Base-by-base conservation (phyloP, 208 protist species). In the Trypanosoma scelopori region DNA sequence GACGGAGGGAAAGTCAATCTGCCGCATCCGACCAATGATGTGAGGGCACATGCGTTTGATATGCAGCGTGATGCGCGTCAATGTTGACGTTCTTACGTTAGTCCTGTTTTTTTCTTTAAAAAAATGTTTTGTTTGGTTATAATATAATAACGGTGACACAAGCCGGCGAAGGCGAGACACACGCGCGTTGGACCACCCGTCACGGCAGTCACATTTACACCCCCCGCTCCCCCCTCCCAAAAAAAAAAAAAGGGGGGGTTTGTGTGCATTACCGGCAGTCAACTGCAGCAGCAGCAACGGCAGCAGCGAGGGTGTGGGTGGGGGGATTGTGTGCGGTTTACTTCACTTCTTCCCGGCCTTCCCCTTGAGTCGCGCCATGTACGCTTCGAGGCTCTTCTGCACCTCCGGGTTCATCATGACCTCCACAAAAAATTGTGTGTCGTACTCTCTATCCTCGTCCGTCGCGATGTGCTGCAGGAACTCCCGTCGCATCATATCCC, bases 401-500 rank as follows among this genome's bases (percentile, higher is more conserved):
- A 89, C 84, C 71, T 93, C 82, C 0, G 84, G 73, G 71, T 74
- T 87, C 56, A 69, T 68, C 68, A 91, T 71, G 42, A 89, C 74
- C 72, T 93, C 80, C 23, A 72, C 71, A 49, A 87, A 72, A 57
- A 89, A 93, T 74, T 93, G 78, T 28, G 77, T 87, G 67, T 93
- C 87, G 68, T 93, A 93, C 45, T 81, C 71, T 56, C 84, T 80
- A 45, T 93, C 87, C 65, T 91, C 84, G 30, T 91, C 84, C 0
- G 81, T 72, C 61, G 76, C 78, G 22, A 93, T 65, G 68, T 87
- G 66, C 73, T 87, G 84, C 51, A 91, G 64, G 56, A 82, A 84
- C 63, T 93, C 84, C 2, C 84, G 82, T 13, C 85, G 85, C 76
- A 86, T 84, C 85, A 92, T 89, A 45, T 92, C 80, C 11, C 87